Evolutionary conservation across 2,329 filamentous ascomycete species (phyloP).

Genomic region (Cytospora chrysosperma): DNA sequence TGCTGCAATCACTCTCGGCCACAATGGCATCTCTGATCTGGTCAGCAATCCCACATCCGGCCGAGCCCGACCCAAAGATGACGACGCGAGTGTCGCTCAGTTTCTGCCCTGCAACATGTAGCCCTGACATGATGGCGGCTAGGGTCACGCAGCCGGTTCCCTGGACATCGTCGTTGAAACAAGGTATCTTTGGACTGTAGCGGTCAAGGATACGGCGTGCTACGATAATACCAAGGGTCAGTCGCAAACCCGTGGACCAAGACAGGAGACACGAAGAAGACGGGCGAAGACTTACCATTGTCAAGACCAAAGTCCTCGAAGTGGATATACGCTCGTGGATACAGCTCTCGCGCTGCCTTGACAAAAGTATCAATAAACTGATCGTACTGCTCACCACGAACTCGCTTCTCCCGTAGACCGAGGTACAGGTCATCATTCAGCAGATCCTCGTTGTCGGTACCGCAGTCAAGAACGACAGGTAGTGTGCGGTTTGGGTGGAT

Average conservation of each 20-base stretch:
- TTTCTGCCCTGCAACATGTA: constrained; percentile 66
- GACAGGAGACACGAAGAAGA: background rate
- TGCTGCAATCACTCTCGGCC: constrained; percentile 62
- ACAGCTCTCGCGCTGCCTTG: constrained; percentile 63
- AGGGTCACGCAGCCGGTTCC: constrained; percentile 86
- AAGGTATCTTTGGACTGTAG: constrained; percentile 71
- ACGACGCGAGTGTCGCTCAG: constrained; percentile 70
- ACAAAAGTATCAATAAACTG: constrained; percentile 76
- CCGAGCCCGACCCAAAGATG: constrained; percentile 77
- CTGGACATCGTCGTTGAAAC: constrained; percentile 91
- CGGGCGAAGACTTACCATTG: constrained; percentile 53
- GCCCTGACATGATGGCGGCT: constrained; percentile 74
- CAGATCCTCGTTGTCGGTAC: constrained; percentile 76
- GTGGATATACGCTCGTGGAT: constrained; percentile 79
- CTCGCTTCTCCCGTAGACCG: constrained; percentile 65
- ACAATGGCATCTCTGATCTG: constrained; percentile 79
- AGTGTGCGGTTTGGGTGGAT: constrained; percentile 77
- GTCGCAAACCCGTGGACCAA: background rate
- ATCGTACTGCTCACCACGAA: constrained; percentile 72
- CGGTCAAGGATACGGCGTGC: constrained; percentile 73
- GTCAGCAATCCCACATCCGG: constrained; percentile 82
- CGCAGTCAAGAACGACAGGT: constrained; percentile 81
- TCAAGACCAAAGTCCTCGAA: constrained; percentile 84
- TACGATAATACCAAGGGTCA: constrained; percentile 23
- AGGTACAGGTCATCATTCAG: constrained; percentile 78